phyloP scores from a whole-genome alignment of 805 yeast species.

The Gaillardinia entomophila region DNA sequence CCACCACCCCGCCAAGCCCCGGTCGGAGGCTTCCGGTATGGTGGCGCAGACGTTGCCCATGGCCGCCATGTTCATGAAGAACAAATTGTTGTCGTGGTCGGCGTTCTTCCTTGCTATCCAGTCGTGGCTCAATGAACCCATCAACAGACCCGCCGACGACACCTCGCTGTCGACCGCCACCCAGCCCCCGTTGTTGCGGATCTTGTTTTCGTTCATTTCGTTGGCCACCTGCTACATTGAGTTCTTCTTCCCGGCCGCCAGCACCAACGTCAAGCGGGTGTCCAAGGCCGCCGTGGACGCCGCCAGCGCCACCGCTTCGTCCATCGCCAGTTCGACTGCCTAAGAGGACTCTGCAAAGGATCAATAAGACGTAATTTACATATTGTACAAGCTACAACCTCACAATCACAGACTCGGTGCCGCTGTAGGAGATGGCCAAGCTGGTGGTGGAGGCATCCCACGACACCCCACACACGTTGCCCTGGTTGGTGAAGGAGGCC shows the following conservation, averaged over 20 bases:
- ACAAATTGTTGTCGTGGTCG: conserved; percentile 53
- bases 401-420: no score
- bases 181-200: conserved; percentile 45
- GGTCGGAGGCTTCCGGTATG: conserved; percentile 40
- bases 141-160: conserved; percentile 20
- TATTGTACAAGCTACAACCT: no score
- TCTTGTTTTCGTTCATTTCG: conserved; percentile 42
- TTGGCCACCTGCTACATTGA: conserved; percentile 52
- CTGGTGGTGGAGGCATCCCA: conserved; percentile 27
- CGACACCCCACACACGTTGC: conserved; percentile 31
- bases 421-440: conserved; percentile 29
- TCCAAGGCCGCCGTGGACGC: conserved; percentile 15
- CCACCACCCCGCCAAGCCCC: conserved; percentile 44
- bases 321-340: no score
- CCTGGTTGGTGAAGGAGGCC: conserved; percentile 3
- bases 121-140: conserved; percentile 41
- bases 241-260: conserved; percentile 39
- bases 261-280: conserved; percentile 23
- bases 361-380: no score
- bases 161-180: conserved; percentile 12
- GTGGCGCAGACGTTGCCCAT: conserved; percentile 56
- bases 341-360: no score
- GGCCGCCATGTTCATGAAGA: conserved; percentile 63
- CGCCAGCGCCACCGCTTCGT: conserved; percentile 11
- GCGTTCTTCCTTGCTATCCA: conserved; percentile 47